A percentile compares a stretch with the other conserved stretches of the same genome.
Evolutionary conservation across 1,284 basidiomycete species (phyloP).

Genomic region (Peniophora sp.): DNA sequence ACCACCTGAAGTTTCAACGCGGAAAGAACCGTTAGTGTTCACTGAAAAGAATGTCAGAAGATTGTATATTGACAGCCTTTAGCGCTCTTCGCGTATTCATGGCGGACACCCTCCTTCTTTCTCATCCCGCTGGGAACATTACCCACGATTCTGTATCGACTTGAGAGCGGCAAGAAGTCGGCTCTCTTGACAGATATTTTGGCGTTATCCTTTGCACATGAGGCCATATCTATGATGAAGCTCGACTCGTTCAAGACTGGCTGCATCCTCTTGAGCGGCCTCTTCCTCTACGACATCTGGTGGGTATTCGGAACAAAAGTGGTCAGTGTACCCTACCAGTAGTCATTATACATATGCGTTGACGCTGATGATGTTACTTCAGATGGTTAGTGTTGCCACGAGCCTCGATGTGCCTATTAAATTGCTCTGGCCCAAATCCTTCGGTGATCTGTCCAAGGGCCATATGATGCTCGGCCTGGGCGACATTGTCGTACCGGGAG

Average conservation of each 20-base stretch:
- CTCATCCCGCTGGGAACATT: constrained; percentile 59
- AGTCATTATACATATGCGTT: neutral
- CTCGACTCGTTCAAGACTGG: constrained; percentile 92
- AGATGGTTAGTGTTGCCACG: constrained; percentile 93
- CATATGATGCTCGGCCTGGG: constrained; percentile 92
- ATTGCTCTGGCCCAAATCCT: constrained; percentile 76
- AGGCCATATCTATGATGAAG: constrained; percentile 75
- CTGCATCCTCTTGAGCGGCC: constrained; percentile 66
- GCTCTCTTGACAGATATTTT: constrained; percentile 77
- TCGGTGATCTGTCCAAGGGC: constrained; percentile 51
- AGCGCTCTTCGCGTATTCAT: neutral
- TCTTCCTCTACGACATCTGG: constrained; percentile 88
- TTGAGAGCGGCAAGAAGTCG: constrained; percentile 47
- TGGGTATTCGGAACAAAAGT: constrained; percentile 83
- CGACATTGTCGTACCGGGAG: constrained; percentile 86
- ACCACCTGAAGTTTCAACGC: neutral
- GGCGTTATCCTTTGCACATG: constrained; percentile 79
- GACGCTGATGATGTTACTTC: neutral
- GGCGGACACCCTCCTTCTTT: constrained; percentile 55
- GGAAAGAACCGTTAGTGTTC: neutral
- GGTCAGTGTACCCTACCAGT: constrained; percentile 34
- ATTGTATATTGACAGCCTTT: neutral
- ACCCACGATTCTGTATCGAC: constrained; percentile 62
- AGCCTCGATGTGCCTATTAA: constrained; percentile 94
- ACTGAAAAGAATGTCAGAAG: no score